Conservation (phyloP, 2,329 filamentous ascomycete genomes). For the Emericellopsis atlantica region DNA sequence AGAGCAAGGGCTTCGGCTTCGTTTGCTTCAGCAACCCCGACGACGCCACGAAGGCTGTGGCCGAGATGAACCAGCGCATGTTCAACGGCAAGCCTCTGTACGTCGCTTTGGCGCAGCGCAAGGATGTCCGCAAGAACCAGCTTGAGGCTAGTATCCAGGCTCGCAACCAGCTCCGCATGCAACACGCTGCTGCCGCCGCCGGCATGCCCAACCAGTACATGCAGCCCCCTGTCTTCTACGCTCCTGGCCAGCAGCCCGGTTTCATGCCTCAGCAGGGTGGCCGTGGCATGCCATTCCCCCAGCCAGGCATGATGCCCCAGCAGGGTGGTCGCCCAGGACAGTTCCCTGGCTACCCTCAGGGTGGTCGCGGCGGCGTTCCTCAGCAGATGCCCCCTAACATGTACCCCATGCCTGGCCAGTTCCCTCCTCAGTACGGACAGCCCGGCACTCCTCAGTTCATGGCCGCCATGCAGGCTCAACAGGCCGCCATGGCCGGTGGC, state of each 20-base stretch:
- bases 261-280: conserved; percentile 51
- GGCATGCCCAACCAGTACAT: conserved; percentile 83
- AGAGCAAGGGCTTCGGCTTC: conserved; percentile 99
- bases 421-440: conserved; percentile 70
- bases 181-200: conserved; percentile 85
- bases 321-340: conserved; percentile 77
- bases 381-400: conserved; percentile 82
- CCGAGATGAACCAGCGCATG: conserved; percentile 99
- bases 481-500: conserved; percentile 46
- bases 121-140: conserved; percentile 98
- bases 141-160: conserved; percentile 98
- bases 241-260: conserved; percentile 64
- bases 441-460: conserved; percentile 70
- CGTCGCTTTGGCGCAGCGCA: conserved; percentile 94
- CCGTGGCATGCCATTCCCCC: conserved; percentile 55
- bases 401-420: conserved; percentile 70
- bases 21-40: conserved; percentile 99
- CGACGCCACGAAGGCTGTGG: conserved; percentile 96
- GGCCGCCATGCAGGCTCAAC: conserved; percentile 70
- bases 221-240: conserved; percentile 86
- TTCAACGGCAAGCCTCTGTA: conserved; percentile 93
- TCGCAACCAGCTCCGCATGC: conserved; percentile 96
- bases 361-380: conserved; percentile 74
- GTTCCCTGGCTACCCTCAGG: conserved; percentile 75
- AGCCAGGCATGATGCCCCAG: conserved; percentile 53